Conservation (phyloP, 2,329 filamentous ascomycete species). For the Huntiella omanensis region DNA sequence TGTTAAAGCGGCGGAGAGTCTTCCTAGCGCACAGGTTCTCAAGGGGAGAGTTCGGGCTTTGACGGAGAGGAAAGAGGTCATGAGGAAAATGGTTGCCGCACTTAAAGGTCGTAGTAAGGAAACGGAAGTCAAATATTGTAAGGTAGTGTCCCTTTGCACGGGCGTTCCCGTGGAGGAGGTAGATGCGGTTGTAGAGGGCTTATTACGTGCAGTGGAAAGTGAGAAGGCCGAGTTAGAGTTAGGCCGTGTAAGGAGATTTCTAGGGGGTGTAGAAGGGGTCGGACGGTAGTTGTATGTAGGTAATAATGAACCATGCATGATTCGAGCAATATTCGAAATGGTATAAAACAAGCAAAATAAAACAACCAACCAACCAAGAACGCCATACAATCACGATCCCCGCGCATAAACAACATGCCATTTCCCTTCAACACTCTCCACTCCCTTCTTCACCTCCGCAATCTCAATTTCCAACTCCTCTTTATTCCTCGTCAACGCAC, state of each 20-base stretch:
- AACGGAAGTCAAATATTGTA: slow-evolving; percentile 70
- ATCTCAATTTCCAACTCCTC: slow-evolving; percentile 73
- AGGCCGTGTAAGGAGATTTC: slow-evolving; percentile 56
- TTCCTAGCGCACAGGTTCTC: slow-evolving; percentile 44
- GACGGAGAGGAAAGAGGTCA: slow-evolving; percentile 44
- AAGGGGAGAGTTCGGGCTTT: slow-evolving; percentile 54
- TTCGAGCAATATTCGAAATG: slow-evolving; percentile 1
- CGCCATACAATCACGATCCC: neutral
- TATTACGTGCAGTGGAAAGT: slow-evolving; percentile 79
- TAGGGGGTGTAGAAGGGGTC: slow-evolving; percentile 56
- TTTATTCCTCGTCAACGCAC: slow-evolving; percentile 57
- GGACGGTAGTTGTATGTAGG: slow-evolving; percentile 17
- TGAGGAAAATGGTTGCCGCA: slow-evolving; percentile 47
- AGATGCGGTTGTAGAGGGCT: slow-evolving; percentile 57
- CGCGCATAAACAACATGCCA: slow-evolving; percentile 12
- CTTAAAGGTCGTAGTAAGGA: slow-evolving; percentile 68
- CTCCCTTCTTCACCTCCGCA: slow-evolving; percentile 41
- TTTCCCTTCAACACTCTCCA: slow-evolving; percentile 42
- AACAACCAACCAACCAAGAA: neutral
- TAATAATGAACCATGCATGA: neutral
- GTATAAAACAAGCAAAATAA: neutral
- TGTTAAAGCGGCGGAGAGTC: slow-evolving; percentile 22
- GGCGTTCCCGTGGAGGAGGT: slow-evolving; percentile 60
- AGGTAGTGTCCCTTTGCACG: slow-evolving; percentile 74
- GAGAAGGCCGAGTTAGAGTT: slow-evolving; percentile 62